These are phyloP conservation scores for Chrysoporthe austroafricana DNA, from an alignment of 2,329 filamentous ascomycete genomes.

Conservation along the genomic window DNA sequence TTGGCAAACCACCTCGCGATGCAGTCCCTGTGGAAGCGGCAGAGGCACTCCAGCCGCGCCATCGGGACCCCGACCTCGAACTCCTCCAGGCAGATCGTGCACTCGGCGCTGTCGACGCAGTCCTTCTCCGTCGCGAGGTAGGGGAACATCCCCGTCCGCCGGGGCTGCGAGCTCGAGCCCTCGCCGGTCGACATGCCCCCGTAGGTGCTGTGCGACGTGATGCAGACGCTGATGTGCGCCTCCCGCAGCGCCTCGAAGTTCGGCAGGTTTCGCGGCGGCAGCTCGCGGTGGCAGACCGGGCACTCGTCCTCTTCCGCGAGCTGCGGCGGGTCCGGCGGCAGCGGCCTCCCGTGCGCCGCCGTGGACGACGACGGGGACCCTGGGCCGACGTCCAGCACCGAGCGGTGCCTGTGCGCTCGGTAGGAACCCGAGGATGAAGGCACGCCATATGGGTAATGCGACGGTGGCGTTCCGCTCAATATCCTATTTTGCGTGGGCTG, in stretches of 20 bases:
- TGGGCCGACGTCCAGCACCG: constrained; percentile 39
- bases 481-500: constrained; percentile 45
- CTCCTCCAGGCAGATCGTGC: constrained; percentile 70
- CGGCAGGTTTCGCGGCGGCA: constrained; percentile 60
- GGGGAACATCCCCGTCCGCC: constrained; percentile 64
- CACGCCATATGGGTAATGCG: constrained; percentile 37
- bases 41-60: constrained; percentile 70
- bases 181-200: constrained; percentile 32
- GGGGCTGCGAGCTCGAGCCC: constrained; percentile 35
- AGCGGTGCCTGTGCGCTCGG: constrained; percentile 33
- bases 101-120: constrained; percentile 69
- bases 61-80: constrained; percentile 65
- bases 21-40: constrained; percentile 64
- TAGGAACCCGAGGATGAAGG: constrained; percentile 31
- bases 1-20: constrained; percentile 66
- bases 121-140: constrained; percentile 70
- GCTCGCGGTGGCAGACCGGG: constrained; percentile 73
- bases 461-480: constrained; percentile 44
- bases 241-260: constrained; percentile 61
- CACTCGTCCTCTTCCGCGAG: constrained; percentile 78
- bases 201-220: constrained; percentile 58
- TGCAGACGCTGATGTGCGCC: constrained; percentile 62
- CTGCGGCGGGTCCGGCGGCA: constrained; percentile 50
- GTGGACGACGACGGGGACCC: constrained; percentile 37
- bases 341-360: constrained; percentile 41